Percentiles rank a stretch among this genome's conserved stretches.
Evolutionary conservation across 176 grass and related monocot genomes (phyloP).

Genomic region (Musa troglodytarum): DNA sequence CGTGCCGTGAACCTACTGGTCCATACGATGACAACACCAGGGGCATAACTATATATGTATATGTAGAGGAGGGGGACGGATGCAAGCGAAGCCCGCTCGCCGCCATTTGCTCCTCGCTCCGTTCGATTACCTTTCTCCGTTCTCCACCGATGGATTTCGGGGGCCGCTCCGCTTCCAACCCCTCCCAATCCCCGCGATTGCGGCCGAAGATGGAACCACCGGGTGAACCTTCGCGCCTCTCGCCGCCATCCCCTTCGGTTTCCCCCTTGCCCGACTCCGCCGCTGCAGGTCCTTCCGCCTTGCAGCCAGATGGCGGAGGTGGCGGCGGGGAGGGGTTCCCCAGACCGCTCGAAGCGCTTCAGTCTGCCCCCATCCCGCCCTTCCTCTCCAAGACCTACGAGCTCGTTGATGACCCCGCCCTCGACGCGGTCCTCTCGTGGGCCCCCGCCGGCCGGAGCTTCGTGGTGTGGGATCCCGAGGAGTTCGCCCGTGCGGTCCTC

Average conservation of each 20-base stretch:
- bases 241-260: background rate
- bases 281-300: conserved; percentile 21
- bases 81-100: background rate
- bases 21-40: background rate
- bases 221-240: background rate
- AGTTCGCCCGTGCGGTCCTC: conserved; percentile 59
- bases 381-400: conserved; percentile 96
- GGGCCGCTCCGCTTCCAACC: background rate
- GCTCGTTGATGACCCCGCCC: conserved; percentile 52
- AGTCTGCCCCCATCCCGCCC: conserved; percentile 45
- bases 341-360: conserved; percentile 62
- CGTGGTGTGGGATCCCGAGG: conserved; percentile 66
- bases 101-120: background rate
- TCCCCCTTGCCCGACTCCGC: background rate
- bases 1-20: background rate
- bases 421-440: conserved; percentile 82
- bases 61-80: background rate
- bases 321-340: conserved; percentile 16
- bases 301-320: conserved; percentile 2
- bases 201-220: background rate
- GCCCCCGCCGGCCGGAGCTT: conserved; percentile 64
- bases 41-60: background rate
- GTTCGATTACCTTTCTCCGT: background rate
- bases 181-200: background rate
- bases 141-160: background rate